Conservation (phyloP, 2,329 filamentous ascomycete genomes). For the Phaeophleospora eucalypticola region DNA sequence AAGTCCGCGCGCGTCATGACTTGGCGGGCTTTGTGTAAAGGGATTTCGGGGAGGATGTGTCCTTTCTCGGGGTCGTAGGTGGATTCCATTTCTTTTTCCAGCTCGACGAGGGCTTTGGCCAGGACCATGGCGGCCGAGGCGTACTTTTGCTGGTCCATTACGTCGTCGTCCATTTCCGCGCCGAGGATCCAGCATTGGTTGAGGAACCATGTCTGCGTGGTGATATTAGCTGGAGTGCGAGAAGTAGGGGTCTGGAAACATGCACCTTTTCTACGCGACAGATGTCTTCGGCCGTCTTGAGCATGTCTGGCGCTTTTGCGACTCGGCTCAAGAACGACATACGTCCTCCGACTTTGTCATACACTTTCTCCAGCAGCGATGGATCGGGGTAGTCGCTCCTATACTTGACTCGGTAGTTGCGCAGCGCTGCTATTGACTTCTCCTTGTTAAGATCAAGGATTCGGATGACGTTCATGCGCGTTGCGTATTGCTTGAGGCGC, state of each 20-base stretch:
- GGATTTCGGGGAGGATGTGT: constrained; percentile 74
- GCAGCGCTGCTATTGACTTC: constrained; percentile 71
- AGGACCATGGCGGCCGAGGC: constrained; percentile 91
- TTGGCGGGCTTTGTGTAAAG: constrained; percentile 77
- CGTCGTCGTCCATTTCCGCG: constrained; percentile 84
- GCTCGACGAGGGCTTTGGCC: constrained; percentile 83
- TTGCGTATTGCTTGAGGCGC: constrained; percentile 83
- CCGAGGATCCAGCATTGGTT: constrained; percentile 77
- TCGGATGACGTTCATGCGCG: constrained; percentile 88
- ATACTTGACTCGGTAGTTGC: constrained; percentile 76
- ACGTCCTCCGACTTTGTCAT: constrained; percentile 80
- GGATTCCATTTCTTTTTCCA: constrained; percentile 59
- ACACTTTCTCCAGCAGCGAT: constrained; percentile 68
- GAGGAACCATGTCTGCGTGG: constrained; percentile 62
- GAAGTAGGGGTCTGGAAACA: not conserved
- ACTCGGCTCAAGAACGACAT: constrained; percentile 84
- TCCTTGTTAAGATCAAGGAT: constrained; percentile 77
- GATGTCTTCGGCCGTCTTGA: constrained; percentile 69
- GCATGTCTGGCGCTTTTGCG: constrained; percentile 79
- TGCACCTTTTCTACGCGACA: constrained; percentile 59
- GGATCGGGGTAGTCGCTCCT: constrained; percentile 56
- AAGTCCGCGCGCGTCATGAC: constrained; percentile 97
- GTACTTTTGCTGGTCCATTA: constrained; percentile 97
- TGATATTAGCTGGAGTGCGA: not conserved
- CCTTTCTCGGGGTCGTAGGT: constrained; percentile 64